phyloP scores from a whole-genome alignment of 345 rosid genomes.

The Hibiscus trionum region DNA sequence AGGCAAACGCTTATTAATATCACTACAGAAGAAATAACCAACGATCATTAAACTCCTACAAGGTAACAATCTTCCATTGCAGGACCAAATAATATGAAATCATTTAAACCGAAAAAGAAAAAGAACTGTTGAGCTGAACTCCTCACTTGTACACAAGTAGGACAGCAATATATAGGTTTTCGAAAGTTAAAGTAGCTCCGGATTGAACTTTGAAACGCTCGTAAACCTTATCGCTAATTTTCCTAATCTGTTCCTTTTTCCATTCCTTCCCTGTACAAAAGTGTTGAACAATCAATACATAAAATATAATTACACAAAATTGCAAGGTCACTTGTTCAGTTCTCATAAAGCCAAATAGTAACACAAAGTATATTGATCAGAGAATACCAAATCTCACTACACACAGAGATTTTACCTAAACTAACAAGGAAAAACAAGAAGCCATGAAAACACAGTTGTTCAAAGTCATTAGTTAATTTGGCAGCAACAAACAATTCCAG shows the following conservation, averaged over 20 bases:
- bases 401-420: background rate
- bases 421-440: background rate
- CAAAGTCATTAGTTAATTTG: background rate
- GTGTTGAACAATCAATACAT: background rate
- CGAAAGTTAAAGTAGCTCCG: slow-evolving; percentile 59
- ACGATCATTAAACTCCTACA: background rate
- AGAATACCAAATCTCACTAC: background rate
- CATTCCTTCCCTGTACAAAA: slow-evolving; percentile 63
- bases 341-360: background rate
- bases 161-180: slow-evolving; percentile 81
- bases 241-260: slow-evolving; percentile 61
- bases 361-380: background rate
- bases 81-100: background rate
- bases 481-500: background rate
- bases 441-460: background rate
- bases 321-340: background rate
- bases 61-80: background rate
- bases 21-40: slow-evolving; percentile 33
- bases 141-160: slow-evolving; percentile 79
- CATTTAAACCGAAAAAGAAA: background rate
- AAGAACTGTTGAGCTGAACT: background rate
- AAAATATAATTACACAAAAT: too few species aligned
- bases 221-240: slow-evolving; percentile 59
- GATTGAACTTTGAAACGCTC: slow-evolving; percentile 40
- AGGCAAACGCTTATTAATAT: slow-evolving; percentile 77